A percentile compares a stretch with the other conserved stretches of the same genome.
Conservation (phyloP, 2,329 filamentous ascomycete genomes). For the Daldinia sp. region DNA sequence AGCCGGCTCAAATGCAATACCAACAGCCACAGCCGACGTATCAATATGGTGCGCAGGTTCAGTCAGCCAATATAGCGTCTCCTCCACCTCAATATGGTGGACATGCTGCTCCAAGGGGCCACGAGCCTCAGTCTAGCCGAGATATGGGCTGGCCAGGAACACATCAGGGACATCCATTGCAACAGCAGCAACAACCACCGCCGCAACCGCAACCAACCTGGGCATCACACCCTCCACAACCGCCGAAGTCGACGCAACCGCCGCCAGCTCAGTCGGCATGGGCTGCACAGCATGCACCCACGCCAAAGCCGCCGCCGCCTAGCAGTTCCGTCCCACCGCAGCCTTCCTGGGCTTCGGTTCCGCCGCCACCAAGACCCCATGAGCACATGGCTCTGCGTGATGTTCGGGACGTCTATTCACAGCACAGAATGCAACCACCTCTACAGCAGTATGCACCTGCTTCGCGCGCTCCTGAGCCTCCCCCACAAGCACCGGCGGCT, state of each 20-base stretch:
- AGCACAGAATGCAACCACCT: constrained; percentile 44
- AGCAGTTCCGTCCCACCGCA: constrained; percentile 48
- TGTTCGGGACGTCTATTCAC: constrained; percentile 40
- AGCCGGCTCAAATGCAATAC: constrained; percentile 52
- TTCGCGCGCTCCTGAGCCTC: constrained; percentile 53
- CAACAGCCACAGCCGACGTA: constrained; percentile 57
- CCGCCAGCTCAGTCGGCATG: constrained; percentile 50
- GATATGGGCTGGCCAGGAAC: constrained; percentile 50
- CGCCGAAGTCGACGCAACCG: constrained; percentile 48
- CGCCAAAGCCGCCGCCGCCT: constrained; percentile 49
- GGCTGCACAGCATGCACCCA: constrained; percentile 51
- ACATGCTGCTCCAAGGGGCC: constrained; percentile 55
- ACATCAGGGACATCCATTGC: constrained; percentile 44
- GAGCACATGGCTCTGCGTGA: constrained; percentile 46
- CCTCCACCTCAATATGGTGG: constrained; percentile 64
- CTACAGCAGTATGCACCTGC: constrained; percentile 50
- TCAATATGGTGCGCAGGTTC: constrained; percentile 53
- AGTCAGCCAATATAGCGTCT: constrained; percentile 55
- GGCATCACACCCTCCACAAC: constrained; percentile 51
- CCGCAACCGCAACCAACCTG: constrained; percentile 46
- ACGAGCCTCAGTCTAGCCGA: constrained; percentile 51
- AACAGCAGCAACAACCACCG: constrained; percentile 45
- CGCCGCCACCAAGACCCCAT: constrained; percentile 43
- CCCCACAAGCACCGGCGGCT: constrained; percentile 50
- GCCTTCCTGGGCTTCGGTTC: constrained; percentile 48